phyloP scores from a whole-genome alignment of 345 rosid species.

The Rhodomyrtus tomentosa region DNA sequence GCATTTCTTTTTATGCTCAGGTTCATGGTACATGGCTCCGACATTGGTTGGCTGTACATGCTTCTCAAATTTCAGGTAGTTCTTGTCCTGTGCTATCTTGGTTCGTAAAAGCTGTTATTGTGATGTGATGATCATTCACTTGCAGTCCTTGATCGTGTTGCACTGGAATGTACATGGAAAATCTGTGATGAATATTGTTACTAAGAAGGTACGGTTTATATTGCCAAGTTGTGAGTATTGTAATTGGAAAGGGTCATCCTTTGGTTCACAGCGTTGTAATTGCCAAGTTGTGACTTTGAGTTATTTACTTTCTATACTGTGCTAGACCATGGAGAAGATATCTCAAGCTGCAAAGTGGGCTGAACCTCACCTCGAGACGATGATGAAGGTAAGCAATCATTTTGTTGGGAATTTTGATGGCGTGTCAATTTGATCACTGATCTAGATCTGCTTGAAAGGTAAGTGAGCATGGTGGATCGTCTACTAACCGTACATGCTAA shows the following conservation, averaged over 20 bases:
- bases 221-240: not conserved
- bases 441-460: not conserved
- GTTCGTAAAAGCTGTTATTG: not conserved
- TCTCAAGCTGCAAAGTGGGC: slow-evolving; percentile 71
- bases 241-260: not conserved
- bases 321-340: slow-evolving; percentile 56
- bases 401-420: not conserved
- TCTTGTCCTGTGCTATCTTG: not conserved
- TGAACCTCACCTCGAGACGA: slow-evolving; percentile 54
- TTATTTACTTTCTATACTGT: slow-evolving; percentile 3
- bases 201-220: slow-evolving; percentile 46
- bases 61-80: slow-evolving; percentile 45
- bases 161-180: slow-evolving; percentile 78
- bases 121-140: not conserved
- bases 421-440: not conserved
- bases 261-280: not conserved
- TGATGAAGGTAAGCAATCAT: slow-evolving; percentile 54
- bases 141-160: slow-evolving; percentile 31
- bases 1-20: slow-evolving; percentile 17
- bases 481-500: not conserved
- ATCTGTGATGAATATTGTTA: slow-evolving; percentile 47
- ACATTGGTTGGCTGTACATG: slow-evolving; percentile 70
- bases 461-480: not conserved
- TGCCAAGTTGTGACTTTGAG: not conserved
- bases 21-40: slow-evolving; percentile 97